Evolutionary conservation across 176 grass and related monocot species (phyloP).

Genomic region (Echinochloa phyllopogon): DNA sequence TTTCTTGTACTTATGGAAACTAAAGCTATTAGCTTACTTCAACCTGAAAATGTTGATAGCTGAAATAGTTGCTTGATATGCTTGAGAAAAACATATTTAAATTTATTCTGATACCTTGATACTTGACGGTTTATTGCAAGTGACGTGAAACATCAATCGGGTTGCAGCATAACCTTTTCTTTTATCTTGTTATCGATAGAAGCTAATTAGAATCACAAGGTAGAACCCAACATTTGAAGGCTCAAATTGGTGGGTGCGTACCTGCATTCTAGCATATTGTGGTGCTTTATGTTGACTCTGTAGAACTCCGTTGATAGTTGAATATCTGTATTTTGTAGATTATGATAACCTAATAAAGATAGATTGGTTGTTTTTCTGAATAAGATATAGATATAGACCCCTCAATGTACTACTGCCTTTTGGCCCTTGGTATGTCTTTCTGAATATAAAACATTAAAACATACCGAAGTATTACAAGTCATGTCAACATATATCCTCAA

Average conservation of each 20-base stretch:
- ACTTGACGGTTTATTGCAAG: not conserved
- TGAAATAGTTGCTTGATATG: conserved; percentile 18
- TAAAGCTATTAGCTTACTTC: not conserved
- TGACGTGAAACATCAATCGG: not conserved
- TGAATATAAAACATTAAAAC: conserved; percentile 34
- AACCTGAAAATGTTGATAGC: not conserved
- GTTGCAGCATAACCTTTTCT: not conserved
- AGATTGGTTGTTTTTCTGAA: not conserved
- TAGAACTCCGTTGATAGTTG: not conserved
- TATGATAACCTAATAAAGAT: not conserved
- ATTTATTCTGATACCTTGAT: not conserved
- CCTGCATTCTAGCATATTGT: not conserved
- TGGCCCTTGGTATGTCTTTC: not conserved
- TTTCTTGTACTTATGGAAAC: not conserved
- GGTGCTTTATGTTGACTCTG: not conserved
- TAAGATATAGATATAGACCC: not conserved
- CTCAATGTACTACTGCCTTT: conserved; percentile 19
- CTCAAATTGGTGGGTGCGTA: not conserved
- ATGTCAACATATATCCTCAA: not conserved
- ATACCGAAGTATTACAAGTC: not conserved
- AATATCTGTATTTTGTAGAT: not conserved
- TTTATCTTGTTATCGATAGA: not conserved
- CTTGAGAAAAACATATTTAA: not conserved
- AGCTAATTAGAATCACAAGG: conserved; percentile 1
- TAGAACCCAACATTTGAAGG: not conserved